Evolutionary conservation across 2,329 filamentous ascomycete genomes (phyloP).

Genomic region (Aspergillus ustus): DNA sequence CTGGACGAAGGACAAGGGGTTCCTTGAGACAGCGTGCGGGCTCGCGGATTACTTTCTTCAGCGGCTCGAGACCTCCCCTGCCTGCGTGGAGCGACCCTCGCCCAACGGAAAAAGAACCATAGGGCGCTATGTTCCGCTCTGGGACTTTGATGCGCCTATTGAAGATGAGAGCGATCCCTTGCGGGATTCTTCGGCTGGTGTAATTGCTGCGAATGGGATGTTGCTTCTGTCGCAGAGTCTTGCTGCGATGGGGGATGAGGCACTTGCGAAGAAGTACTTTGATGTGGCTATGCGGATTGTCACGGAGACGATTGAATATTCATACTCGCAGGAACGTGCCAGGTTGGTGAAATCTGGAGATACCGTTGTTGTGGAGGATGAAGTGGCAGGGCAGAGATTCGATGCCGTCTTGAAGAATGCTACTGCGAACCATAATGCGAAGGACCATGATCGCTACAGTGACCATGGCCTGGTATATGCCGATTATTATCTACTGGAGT

Average conservation of each 20-base stretch:
- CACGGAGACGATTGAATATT: constrained; percentile 4
- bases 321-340: not conserved
- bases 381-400: constrained; percentile 26
- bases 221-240: constrained; percentile 31
- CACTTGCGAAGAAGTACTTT: not conserved
- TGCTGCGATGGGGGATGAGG: not conserved
- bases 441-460: constrained; percentile 37
- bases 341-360: not conserved
- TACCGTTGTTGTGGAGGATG: not conserved
- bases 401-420: constrained; percentile 43
- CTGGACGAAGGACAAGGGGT: constrained; percentile 35
- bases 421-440: constrained; percentile 45
- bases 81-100: not conserved
- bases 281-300: not conserved
- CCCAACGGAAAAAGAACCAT: not conserved
- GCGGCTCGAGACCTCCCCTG: constrained; percentile 16
- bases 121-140: constrained; percentile 25
- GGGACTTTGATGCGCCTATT: constrained; percentile 31
- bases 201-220: constrained; percentile 50
- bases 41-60: constrained; percentile 27
- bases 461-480: constrained; percentile 51
- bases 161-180: constrained; percentile 25
- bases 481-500: constrained; percentile 49
- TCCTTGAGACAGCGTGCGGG: constrained; percentile 27
- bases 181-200: constrained; percentile 48